phyloP scores from a whole-genome alignment of 495 filamentous ascomycete species.

The Hypomontagnella submonticulosa region DNA sequence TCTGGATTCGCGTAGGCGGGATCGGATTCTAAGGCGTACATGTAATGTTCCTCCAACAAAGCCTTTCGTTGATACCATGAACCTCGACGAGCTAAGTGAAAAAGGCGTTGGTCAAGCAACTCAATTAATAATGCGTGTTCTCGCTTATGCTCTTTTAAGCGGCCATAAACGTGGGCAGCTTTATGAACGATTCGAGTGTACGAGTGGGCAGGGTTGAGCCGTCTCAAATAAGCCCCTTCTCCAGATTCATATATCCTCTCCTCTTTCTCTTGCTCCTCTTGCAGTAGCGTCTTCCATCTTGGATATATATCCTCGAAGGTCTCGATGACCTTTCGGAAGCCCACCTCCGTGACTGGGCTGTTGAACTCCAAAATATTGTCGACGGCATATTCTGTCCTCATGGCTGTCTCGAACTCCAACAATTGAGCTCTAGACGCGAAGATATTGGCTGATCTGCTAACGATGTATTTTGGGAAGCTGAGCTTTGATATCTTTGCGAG shows the following conservation, averaged over 20 bases:
- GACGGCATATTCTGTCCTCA: slow-evolving; percentile 83
- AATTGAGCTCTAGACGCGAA: slow-evolving; percentile 79
- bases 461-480: slow-evolving; percentile 91
- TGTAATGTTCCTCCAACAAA: slow-evolving; percentile 93
- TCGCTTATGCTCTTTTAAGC: slow-evolving; percentile 80
- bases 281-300: slow-evolving; percentile 79
- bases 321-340: slow-evolving; percentile 68
- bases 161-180: slow-evolving; percentile 77
- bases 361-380: slow-evolving; percentile 89
- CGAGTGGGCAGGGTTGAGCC: slow-evolving; percentile 92
- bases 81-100: slow-evolving; percentile 85
- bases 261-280: slow-evolving; percentile 84
- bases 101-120: slow-evolving; percentile 82
- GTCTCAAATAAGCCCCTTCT: slow-evolving; percentile 90
- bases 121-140: slow-evolving; percentile 81
- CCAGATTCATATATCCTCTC: slow-evolving; percentile 81
- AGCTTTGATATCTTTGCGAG: slow-evolving; percentile 85
- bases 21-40: slow-evolving; percentile 69
- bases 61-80: slow-evolving; percentile 98
- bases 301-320: slow-evolving; percentile 80
- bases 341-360: slow-evolving; percentile 73
- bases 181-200: slow-evolving; percentile 96
- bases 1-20: slow-evolving; percentile 49
- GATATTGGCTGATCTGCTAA: slow-evolving; percentile 89
- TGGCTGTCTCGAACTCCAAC: slow-evolving; percentile 88